Conservation (phyloP, 768 basidiomycete species). For the Xerocomellus intermedius region DNA sequence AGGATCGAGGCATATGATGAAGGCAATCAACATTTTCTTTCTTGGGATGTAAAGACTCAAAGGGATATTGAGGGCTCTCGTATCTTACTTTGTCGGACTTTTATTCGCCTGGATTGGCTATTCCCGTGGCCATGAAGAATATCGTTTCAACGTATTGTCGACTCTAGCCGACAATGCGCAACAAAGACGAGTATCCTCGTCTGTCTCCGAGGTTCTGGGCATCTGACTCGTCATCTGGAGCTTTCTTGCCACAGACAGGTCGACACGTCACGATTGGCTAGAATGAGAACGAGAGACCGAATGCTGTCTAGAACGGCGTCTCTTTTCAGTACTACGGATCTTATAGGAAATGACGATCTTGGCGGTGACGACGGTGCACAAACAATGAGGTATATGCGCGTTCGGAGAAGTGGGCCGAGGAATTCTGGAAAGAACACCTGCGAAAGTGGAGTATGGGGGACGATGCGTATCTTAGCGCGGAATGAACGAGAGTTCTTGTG, state of each 20-base stretch:
- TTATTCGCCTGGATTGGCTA: slow-evolving; percentile 10
- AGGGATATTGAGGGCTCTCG: not conserved
- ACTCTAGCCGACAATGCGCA: slow-evolving; percentile 53
- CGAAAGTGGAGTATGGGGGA: not conserved
- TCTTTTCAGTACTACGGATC: slow-evolving; percentile 47
- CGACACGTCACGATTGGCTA: slow-evolving; percentile 44
- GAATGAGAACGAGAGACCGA: slow-evolving; percentile 70
- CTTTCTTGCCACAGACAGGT: too few relatives aligned
- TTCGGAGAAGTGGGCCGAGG: slow-evolving; percentile 73
- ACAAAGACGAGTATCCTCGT: slow-evolving; percentile 57
- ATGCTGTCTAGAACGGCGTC: slow-evolving; percentile 68
- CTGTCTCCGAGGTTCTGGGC: slow-evolving; percentile 35
- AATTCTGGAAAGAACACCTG: slow-evolving; percentile 86
- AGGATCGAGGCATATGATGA: slow-evolving; percentile 3
- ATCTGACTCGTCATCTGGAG: not conserved
- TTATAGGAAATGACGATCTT: slow-evolving; percentile 71
- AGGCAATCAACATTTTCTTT: not conserved
- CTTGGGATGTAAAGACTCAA: not conserved
- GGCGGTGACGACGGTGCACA: slow-evolving; percentile 27
- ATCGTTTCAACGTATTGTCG: slow-evolving; percentile 11
- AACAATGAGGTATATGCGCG: slow-evolving; percentile 49
- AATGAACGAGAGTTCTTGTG: slow-evolving; percentile 25
- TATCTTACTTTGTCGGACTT: not conserved
- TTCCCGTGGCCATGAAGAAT: slow-evolving; percentile 23
- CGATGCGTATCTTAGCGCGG: not conserved